phyloP scores from a whole-genome alignment of 805 yeast species.

The Soucietia sequanensis region DNA sequence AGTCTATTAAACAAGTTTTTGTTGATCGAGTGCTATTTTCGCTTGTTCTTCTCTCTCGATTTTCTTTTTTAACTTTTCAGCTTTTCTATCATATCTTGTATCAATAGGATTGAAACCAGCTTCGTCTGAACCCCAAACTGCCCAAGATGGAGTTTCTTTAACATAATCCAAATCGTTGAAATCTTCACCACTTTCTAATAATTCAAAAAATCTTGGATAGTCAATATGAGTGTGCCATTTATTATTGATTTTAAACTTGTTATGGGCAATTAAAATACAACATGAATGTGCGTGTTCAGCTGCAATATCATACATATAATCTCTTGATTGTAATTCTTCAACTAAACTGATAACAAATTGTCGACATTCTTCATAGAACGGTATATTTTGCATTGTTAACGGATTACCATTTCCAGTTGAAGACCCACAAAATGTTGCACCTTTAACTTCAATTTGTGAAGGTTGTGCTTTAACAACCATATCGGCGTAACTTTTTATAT shows the following conservation, averaged over 20 bases:
- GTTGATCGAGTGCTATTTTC: constrained; percentile 8
- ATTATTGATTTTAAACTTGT: constrained; percentile 63
- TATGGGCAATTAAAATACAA: constrained; percentile 81
- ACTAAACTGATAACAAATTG: constrained; percentile 65
- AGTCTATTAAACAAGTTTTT: no score
- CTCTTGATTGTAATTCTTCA: constrained; percentile 61
- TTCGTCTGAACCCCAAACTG: constrained; percentile 78
- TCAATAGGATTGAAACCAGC: constrained; percentile 93
- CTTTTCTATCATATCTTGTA: constrained; percentile 62
- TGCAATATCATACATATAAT: constrained; percentile 75
- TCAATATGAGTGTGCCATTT: constrained; percentile 90
- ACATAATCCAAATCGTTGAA: constrained; percentile 81
- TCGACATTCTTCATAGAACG: constrained; percentile 88
- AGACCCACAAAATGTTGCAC: constrained; percentile 94
- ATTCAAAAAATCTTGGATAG: constrained; percentile 70
- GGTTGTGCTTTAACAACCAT: constrained; percentile 80
- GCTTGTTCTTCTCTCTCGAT: constrained; percentile 34
- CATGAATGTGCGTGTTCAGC: constrained; percentile 97
- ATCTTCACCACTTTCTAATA: constrained; percentile 60
- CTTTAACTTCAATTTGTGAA: constrained; percentile 87
- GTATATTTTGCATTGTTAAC: constrained; percentile 92
- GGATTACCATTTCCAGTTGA: constrained; percentile 83
- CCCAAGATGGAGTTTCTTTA: constrained; percentile 85
- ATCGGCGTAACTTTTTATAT: constrained; percentile 79
- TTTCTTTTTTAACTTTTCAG: constrained; percentile 52